These are phyloP conservation scores for Spathaspora sp. DNA, from an alignment of 1,139 yeast genomes.

Conservation along the genomic window DNA sequence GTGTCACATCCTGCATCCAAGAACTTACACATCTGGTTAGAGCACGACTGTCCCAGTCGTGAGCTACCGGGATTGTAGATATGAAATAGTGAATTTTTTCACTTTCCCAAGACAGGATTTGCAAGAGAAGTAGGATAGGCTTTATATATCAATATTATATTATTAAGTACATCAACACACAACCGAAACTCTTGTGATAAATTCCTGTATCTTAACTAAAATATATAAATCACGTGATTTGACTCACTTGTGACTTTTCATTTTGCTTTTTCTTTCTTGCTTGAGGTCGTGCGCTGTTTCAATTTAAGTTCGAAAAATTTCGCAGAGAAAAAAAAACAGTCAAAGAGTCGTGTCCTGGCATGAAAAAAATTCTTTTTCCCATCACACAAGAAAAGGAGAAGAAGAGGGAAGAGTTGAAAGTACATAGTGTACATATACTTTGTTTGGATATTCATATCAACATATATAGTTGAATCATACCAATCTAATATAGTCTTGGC, in stretches of 20 bases:
- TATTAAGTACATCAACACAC: too few species aligned
- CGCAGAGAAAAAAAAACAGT: not conserved
- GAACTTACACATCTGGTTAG: too few species aligned
- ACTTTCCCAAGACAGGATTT: too few species aligned
- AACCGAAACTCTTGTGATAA: not conserved
- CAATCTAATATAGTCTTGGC: not conserved
- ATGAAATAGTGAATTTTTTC: too few species aligned
- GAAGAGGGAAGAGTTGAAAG: not conserved
- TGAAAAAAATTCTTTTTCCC: not conserved
- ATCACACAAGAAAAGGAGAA: not conserved
- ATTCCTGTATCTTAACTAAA: too few species aligned
- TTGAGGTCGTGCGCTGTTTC: not conserved
- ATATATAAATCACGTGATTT: not conserved
- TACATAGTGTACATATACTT: not conserved
- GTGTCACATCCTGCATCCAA: too few species aligned
- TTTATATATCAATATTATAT: too few species aligned
- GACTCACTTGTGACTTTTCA: not conserved
- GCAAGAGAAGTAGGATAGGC: too few species aligned
- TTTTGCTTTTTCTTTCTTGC: too few species aligned
- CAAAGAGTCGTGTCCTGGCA: constrained; percentile 2
- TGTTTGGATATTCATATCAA: not conserved
- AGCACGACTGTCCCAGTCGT: too few species aligned
- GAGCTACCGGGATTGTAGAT: too few species aligned
- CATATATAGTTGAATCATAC: not conserved
- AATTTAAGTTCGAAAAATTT: not conserved